Base-by-base conservation (phyloP, 2,329 filamentous ascomycete species). In the Mariannaea sp. region DNA sequence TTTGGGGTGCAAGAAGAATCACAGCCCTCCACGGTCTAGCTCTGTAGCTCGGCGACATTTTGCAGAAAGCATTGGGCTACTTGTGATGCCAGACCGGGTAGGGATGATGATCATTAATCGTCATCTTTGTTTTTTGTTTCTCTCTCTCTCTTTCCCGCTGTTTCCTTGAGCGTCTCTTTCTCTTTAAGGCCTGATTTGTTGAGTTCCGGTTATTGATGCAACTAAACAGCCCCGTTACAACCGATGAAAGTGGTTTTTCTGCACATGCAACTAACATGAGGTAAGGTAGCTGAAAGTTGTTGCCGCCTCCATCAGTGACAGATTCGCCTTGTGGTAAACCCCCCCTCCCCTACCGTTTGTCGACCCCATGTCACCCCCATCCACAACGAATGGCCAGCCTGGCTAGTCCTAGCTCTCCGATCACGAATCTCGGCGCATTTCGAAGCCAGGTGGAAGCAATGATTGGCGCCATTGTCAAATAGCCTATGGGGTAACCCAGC, bases 371-470 rank as follows among this genome's bases (percentile, higher is more conserved):
- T 33, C 32, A 16, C 13, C 35, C 19, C 4, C 19, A 13, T 39
- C 17, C 35, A 39, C 9, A 32, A 8, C 29, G 26, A 32, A 13
- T 12, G 10, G 29, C 29, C 29, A 32, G 29, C 10, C 13, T 13
- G 10, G 29, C 4, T 10, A 22, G 6, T n/a, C 12, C 13, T 39
- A 49, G 36, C 38, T 26, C 10, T 29, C n/a, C 27, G 36, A 42
- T 42, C 36, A 29, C 46, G 38, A 36, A 27, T 29, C 46, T 42
- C 10, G 29, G 46, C 14, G 29, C 38, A 42, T 42, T 32, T 38
- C n/a, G 19, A 14, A 17, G 36, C 5, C 19, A 14, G 20, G 36
- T 14, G n/a, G 20, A 19, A 41, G 27, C 30, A 16, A 32, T 16
- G 35, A 48, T 40, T 48, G 14, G 35, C 26, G 35, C 19, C 35